A percentile compares a stretch with the other conserved stretches of the same genome.
Evolutionary conservation across 73 alveolate species (phyloP).

Genomic region (Stentor coeruleus): DNA sequence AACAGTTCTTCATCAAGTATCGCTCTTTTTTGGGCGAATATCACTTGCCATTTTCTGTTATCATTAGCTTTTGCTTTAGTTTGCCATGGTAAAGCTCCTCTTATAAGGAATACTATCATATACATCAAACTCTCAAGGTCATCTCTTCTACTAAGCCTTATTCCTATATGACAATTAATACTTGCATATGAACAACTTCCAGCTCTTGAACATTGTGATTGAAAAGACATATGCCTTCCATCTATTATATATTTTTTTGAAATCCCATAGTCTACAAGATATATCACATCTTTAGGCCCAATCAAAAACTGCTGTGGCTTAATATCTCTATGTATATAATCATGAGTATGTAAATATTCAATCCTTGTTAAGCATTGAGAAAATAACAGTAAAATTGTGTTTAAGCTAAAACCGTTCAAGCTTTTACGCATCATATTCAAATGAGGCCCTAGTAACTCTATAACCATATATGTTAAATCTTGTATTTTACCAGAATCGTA

Average conservation of each 20-base stretch:
- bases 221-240: slow-evolving; percentile 7
- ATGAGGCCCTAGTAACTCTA: slow-evolving; percentile 76
- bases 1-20: neutral
- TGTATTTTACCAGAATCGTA: slow-evolving; percentile 68
- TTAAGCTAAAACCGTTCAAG: slow-evolving; percentile 44
- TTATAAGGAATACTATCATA: neutral
- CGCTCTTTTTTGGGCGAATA: neutral
- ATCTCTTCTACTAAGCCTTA: slow-evolving; percentile 8
- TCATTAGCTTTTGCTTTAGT: too few relatives aligned
- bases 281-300: slow-evolving; percentile 29
- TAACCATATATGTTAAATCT: slow-evolving; percentile 68
- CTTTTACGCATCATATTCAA: slow-evolving; percentile 44
- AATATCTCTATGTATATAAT: slow-evolving; percentile 62
- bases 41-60: neutral
- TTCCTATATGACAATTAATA: neutral
- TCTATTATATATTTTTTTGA: slow-evolving; percentile 63
- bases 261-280: slow-evolving; percentile 66
- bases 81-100: slow-evolving; percentile 10
- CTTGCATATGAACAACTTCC: neutral
- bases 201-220: neutral
- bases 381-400: slow-evolving; percentile 61
- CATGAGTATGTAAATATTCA: slow-evolving; percentile 56
- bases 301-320: slow-evolving; percentile 69
- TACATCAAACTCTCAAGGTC: neutral
- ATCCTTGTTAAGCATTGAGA: slow-evolving; percentile 57